Base-by-base conservation (phyloP, 441 rosid genomes). In the Gossypium aridum region DNA sequence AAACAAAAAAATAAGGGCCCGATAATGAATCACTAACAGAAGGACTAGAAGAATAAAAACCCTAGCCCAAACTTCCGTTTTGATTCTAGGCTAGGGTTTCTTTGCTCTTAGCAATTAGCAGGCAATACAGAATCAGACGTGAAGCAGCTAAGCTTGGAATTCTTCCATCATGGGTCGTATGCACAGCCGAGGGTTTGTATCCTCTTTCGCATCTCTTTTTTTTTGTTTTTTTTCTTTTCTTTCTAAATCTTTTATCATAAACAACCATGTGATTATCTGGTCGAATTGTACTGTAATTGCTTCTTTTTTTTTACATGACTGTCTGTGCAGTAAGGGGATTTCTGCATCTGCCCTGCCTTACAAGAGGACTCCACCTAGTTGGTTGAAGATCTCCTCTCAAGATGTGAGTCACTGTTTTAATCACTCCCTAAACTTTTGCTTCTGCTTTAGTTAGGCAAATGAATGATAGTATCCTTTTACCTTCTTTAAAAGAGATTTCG, bases 111-210 rank as follows among this genome's bases (percentile, higher is more conserved):
- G 39, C 39, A 57, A 20, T 10, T 23, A 22, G n/a, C 22, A 17
- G 17, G 73, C 75, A 74, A 71, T 37, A 8, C 64, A 60, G 62
- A 60, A 31, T 53, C 72, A 45, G 73, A 26, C 14, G 9, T 1
- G 5, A 2, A 45, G 67, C 53, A 64, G 72, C 19, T 70, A 56
- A 43, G 26, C 61, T 70, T 51, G 22, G 12, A 1, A 47, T 45
- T 2, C 19, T 28, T 83, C 80, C 78, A 75, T 78, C 87, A 91
- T 90, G 92, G 94, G 94, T 72, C 91, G 97, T 72, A 91, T 91
- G 97, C 97, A 91, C 81, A 85, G 91, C 65, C 76, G 90, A 74
- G 97, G 97, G 97, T 91, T 37, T 47, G 84, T 59, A 7, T 63
- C 19, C 37, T 7, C 72, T 9, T 25, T 68, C 4, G 2, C 12